These are phyloP conservation scores for Diaporthe helianthi DNA, from an alignment of 2,329 filamentous ascomycete genomes.

Conservation along the genomic window DNA sequence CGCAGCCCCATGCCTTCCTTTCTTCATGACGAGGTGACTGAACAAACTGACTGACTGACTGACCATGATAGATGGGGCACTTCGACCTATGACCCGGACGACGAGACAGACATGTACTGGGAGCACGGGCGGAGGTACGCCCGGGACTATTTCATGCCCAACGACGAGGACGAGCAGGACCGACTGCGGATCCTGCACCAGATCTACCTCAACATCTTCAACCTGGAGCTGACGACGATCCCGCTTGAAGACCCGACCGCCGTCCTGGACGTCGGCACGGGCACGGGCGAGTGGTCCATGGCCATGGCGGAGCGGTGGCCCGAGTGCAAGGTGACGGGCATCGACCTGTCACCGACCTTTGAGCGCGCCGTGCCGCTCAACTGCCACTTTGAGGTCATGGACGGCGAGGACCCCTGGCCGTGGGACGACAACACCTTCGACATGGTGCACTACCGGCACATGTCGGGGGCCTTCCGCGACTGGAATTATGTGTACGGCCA, in stretches of 20 bases:
- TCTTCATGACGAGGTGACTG: background rate
- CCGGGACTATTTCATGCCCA: constrained; percentile 37
- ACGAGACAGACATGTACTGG: constrained; percentile 30
- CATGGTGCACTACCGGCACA: constrained; percentile 62
- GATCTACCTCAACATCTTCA: constrained; percentile 32
- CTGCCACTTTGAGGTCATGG: constrained; percentile 66
- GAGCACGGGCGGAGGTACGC: constrained; percentile 29
- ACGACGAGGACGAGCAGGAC: constrained; percentile 40
- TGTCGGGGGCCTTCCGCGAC: constrained; percentile 63
- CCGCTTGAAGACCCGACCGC: constrained; percentile 46
- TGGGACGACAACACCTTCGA: constrained; percentile 59
- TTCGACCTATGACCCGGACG: constrained; percentile 25
- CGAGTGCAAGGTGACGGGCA: constrained; percentile 62
- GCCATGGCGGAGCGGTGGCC: constrained; percentile 50
- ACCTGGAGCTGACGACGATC: constrained; percentile 44
- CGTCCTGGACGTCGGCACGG: constrained; percentile 66
- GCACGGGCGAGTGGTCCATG: constrained; percentile 61
- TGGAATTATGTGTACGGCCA: constrained; percentile 63
- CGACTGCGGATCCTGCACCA: constrained; percentile 41
- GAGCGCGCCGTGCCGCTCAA: constrained; percentile 64
- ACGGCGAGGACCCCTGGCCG: constrained; percentile 66
- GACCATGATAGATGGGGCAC: constrained; percentile 15
- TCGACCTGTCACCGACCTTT: constrained; percentile 66
- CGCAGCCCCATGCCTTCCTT: background rate
- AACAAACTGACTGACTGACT: background rate